Conservation (phyloP, 2,329 filamentous ascomycete genomes). For the Alternaria panax region DNA sequence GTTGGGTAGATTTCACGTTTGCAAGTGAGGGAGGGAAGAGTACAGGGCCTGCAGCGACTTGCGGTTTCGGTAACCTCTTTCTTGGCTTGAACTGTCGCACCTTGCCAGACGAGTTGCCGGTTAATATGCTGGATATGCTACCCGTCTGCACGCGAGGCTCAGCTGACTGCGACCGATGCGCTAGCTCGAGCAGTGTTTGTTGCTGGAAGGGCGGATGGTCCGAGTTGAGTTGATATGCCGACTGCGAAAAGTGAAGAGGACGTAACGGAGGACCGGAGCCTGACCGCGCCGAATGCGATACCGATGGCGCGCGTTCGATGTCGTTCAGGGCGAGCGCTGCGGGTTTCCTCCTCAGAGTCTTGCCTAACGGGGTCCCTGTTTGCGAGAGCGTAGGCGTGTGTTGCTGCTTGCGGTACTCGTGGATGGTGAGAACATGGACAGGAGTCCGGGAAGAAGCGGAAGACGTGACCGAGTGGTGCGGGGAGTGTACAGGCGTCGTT, state of each 20-base stretch:
- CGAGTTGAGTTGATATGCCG: conserved; percentile 35
- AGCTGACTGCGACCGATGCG: conserved; percentile 39
- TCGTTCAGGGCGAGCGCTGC: conserved; percentile 44
- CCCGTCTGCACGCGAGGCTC: conserved; percentile 31
- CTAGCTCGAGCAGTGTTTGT: conserved; percentile 22
- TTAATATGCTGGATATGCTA: conserved; percentile 25
- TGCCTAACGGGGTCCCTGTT: conserved; percentile 39
- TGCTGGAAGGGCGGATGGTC: conserved; percentile 29
- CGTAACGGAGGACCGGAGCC: conserved; percentile 24
- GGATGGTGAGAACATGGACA: conserved; percentile 47
- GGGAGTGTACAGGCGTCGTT: conserved; percentile 47
- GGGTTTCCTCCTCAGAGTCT: conserved; percentile 48
- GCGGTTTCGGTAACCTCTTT: conserved; percentile 46
- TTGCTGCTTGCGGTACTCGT: conserved; percentile 52
- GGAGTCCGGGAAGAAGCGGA: conserved; percentile 44
- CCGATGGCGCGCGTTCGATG: conserved; percentile 38
- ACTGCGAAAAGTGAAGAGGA: conserved; percentile 40
- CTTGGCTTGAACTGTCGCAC: conserved; percentile 44
- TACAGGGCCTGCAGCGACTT: conserved; percentile 21
- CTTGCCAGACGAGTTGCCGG: conserved; percentile 25
- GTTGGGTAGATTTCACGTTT: conserved; percentile 25
- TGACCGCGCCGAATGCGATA: conserved; percentile 17
- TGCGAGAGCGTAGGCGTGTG: conserved; percentile 39
- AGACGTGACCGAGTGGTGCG: conserved; percentile 46
- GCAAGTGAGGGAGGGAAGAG: conserved; percentile 19